Evolutionary conservation across 441 rosid species (phyloP), one percentile per base, ranked within the genome.

Genomic region (Codiaeum variegatum): DNA sequence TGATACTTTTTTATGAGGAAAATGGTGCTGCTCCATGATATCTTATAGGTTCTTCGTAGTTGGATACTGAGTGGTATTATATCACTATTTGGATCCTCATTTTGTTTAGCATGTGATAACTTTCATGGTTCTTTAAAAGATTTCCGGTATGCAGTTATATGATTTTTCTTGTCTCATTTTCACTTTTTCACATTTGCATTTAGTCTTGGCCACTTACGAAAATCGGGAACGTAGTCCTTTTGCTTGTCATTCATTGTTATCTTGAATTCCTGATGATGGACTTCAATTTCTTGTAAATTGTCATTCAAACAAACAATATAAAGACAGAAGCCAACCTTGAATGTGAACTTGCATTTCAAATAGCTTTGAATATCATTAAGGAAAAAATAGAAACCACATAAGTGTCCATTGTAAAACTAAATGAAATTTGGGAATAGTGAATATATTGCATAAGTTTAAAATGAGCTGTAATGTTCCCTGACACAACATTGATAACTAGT

Each of bases 111-210:
- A 23, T 23, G 49, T 40, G 18, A n/a, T 66, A 5, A 44, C n/a
- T 44, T 16, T 7, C 23, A 26, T 26, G 31, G 5, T 66, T 52
- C 18, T 4, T 46, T 46, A 28, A 19, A 9, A 32, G 34, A 9
- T 26, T 54, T 26, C 3, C 21, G 46, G 31, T 40, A 5, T 49
- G 52, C 26, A 24, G 18, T 23, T 55, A 55, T 54, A 62, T 58
- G 31, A 11, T 70, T 70, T 56, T 31, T 60, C 40, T 26, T 44
- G 12, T 40, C 65, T 70, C 21, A 15, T 40, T 52, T 68, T 21
- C 26, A 70, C 52, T 12, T 28, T 0, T 18, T 47, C 13, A 29
- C 23, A 31, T 60, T 60, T 31, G 64, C 70, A 47, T 19, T 66
- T 47, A 44, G 34, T 56, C 51, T 23, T 40, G 8, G 34, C 54